Conservation (phyloP, 2,329 filamentous ascomycete genomes). For the Teratosphaeria nubilosa region DNA sequence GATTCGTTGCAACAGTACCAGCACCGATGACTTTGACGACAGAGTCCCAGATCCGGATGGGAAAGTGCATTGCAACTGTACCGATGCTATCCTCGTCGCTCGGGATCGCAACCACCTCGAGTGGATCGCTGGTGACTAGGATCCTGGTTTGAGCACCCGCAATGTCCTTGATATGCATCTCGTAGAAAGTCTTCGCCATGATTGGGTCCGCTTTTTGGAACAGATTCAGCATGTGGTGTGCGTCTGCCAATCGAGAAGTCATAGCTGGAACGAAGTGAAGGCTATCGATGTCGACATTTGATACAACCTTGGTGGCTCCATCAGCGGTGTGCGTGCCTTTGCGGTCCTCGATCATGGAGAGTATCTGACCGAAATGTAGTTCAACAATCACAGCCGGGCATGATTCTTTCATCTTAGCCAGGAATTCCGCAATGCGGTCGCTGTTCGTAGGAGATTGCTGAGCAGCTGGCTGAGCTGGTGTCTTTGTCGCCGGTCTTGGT, state of each 20-base stretch:
- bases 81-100: background rate
- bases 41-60: slow-evolving; percentile 14
- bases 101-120: background rate
- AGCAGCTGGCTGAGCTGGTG: background rate
- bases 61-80: slow-evolving; percentile 12
- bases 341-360: background rate
- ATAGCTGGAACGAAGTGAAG: background rate
- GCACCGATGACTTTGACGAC: slow-evolving; percentile 2
- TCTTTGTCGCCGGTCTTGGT: background rate
- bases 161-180: background rate
- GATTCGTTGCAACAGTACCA: background rate
- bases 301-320: background rate
- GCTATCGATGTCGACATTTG: background rate
- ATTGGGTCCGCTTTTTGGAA: background rate
- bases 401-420: background rate
- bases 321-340: background rate
- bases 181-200: background rate
- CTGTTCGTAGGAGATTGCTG: background rate
- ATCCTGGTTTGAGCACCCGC: background rate
- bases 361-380: slow-evolving; percentile 1
- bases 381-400: background rate
- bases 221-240: background rate
- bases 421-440: background rate
- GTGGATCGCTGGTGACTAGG: background rate
- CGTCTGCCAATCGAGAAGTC: background rate